Percentiles rank a stretch among this genome's conserved stretches.
These are phyloP conservation scores for Trichoderma sp. DNA, from an alignment of 2,329 filamentous ascomycete species.

Conservation along the genomic window DNA sequence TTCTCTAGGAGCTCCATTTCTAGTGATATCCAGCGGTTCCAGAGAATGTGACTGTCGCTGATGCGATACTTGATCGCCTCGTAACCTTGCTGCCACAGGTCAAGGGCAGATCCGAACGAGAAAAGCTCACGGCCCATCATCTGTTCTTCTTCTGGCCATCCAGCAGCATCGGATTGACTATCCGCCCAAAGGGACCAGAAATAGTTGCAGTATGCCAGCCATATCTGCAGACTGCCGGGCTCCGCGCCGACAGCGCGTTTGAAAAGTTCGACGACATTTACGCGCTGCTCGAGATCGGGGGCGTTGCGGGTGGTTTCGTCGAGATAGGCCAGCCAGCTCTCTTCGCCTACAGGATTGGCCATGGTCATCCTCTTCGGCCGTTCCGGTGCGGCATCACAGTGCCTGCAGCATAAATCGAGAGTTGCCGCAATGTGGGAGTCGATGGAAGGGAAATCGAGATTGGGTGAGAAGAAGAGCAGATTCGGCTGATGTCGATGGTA, in stretches of 20 bases:
- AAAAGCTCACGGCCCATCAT: slow-evolving; percentile 71
- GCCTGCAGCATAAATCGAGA: not conserved
- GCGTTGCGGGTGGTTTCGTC: slow-evolving; percentile 67
- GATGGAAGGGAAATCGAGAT: not conserved
- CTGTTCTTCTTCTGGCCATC: slow-evolving; percentile 68
- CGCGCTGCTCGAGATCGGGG: slow-evolving; percentile 64
- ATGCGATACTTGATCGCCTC: slow-evolving; percentile 72
- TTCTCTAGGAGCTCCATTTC: slow-evolving; percentile 67
- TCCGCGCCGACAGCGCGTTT: slow-evolving; percentile 70
- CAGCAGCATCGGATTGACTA: slow-evolving; percentile 55
- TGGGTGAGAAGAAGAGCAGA: not conserved
- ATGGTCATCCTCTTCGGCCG: slow-evolving; percentile 37
- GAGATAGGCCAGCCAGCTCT: slow-evolving; percentile 75
- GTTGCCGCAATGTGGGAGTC: not conserved
- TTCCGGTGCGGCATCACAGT: slow-evolving; percentile 30
- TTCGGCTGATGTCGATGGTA: not conserved
- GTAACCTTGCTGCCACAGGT: slow-evolving; percentile 71
- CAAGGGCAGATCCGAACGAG: slow-evolving; percentile 64
- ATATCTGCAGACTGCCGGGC: slow-evolving; percentile 71
- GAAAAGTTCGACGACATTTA: slow-evolving; percentile 71
- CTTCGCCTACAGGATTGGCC: slow-evolving; percentile 68
- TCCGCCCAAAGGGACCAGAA: slow-evolving; percentile 70
- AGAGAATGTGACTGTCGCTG: slow-evolving; percentile 74
- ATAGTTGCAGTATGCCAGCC: slow-evolving; percentile 78
- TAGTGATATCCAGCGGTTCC: slow-evolving; percentile 76